Conservation (phyloP, 1,139 yeast species). For the Pichia sp. region DNA sequence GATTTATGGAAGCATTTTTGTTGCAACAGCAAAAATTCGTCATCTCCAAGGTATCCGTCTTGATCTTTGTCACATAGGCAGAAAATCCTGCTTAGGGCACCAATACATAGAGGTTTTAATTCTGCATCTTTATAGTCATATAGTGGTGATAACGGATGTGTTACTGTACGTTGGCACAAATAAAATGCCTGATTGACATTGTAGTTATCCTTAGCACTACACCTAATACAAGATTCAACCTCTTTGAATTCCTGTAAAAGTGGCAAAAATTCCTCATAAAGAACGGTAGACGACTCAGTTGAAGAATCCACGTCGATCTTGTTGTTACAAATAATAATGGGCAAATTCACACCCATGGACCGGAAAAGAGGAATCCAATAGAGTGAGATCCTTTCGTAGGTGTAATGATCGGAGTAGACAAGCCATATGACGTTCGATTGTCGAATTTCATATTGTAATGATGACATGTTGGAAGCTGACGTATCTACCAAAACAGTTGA, state of each 20-base stretch:
- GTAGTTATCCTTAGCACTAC: conserved; percentile 71
- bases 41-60: conserved; percentile 68
- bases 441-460: conserved; percentile 66
- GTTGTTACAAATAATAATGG: conserved; percentile 86
- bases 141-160: conserved; percentile 89
- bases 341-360: conserved; percentile 85
- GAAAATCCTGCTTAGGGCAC: conserved; percentile 74
- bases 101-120: conserved; percentile 66
- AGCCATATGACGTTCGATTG: conserved; percentile 89
- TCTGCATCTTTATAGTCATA: conserved; percentile 87
- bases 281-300: conserved; percentile 23
- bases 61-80: conserved; percentile 84
- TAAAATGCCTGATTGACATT: conserved; percentile 88
- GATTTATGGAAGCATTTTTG: conserved; percentile 62
- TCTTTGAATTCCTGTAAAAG: conserved; percentile 86
- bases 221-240: conserved; percentile 82
- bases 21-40: conserved; percentile 65
- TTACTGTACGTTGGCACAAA: conserved; percentile 83
- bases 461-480: conserved; percentile 50
- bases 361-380: conserved; percentile 94
- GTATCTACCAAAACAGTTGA: conserved; percentile 78
- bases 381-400: conserved; percentile 81
- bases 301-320: conserved; percentile 45
- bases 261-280: conserved; percentile 76
- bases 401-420: conserved; percentile 86